These are phyloP conservation scores for Liriodendron chinense DNA, from an alignment of 164 flowering plant genomes.

Conservation along the genomic window DNA sequence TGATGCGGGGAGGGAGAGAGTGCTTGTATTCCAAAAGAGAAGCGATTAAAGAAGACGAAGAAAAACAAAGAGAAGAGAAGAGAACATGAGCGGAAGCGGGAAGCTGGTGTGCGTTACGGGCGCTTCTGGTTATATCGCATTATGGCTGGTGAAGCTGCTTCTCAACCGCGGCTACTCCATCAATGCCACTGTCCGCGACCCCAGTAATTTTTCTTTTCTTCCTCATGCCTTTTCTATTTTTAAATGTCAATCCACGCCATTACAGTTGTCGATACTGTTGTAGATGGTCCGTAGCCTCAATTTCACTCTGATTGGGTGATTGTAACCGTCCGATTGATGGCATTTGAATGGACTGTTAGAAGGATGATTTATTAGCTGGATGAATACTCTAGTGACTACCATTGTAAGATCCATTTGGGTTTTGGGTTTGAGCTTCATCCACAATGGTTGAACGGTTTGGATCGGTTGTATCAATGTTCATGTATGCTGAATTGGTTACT, in stretches of 20 bases:
- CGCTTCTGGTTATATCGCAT: constrained; percentile 21
- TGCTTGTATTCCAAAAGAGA: background rate
- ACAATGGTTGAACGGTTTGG: too few species aligned
- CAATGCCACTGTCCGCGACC: constrained; percentile 17
- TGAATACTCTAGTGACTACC: too few species aligned
- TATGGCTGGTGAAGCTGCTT: constrained; percentile 20
- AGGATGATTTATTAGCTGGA: too few species aligned
- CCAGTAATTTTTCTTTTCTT: constrained; percentile 1
- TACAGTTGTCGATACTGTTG: background rate
- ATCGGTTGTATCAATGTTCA: too few species aligned
- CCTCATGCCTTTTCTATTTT: background rate
- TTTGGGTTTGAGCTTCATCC: too few species aligned
- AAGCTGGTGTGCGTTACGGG: constrained; percentile 18
- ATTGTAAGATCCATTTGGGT: too few species aligned
- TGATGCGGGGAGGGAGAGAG: too few species aligned
- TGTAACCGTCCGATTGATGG: too few species aligned
- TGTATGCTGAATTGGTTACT: too few species aligned
- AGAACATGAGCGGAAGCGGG: constrained; percentile 11
- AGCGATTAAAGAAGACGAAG: background rate
- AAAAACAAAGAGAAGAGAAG: background rate
- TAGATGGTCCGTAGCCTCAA: background rate
- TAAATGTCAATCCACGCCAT: background rate
- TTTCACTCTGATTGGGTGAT: background rate
- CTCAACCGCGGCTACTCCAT: constrained; percentile 11
- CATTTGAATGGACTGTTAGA: too few species aligned